Base-by-base conservation (phyloP, 106 monocot genomes). In the Apostasia shenzhenica region DNA sequence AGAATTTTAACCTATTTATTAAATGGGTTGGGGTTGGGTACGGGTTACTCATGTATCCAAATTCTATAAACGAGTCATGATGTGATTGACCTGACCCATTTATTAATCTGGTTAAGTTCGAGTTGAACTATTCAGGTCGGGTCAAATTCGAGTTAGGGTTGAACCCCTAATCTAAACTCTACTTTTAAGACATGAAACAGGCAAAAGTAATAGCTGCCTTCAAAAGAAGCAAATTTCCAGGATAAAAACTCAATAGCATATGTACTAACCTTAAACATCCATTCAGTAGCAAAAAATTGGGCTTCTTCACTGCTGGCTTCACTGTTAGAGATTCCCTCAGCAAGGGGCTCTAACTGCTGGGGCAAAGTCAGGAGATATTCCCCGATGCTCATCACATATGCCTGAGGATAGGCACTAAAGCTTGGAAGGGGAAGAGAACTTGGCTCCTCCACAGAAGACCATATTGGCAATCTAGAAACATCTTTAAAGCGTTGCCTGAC, bases 291-390 rank as follows among this genome's bases (percentile, higher is more conserved):
- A 64, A 97, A 92, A 63, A 97, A 77, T 53, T 97, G 97, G 3
- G 89, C 89, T 41, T 95, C 95, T 59, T 97, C 95, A 63, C 77
- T 62, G 41, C 78, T 67, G 14, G 74, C 60, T 62, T 87, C 90
- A 41, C 70, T 70, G 63, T 70, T 74, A 40, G 91, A 78, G 66
- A 86, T 84, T 26, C 86, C 89, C 76, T 92, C 95, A 14, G 87
- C 84, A 57, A 97, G 75, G 40, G 92, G 92, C 63, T 97, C 97
- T 71, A 97, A 67, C 57, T 97, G 97, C 73, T 89, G 92, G 1
- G 97, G 97, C 54, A 97, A 79, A 71, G 92, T 92, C 47, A 97
- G 86, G 60, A 97, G 92, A 76, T 97, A 97, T 55, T 97, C 97
- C 7, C 97, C 89, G 8, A 97, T 87, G 71, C 97, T 92, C 4